phyloP scores from a whole-genome alignment of 345 rosid species.

The Eutrema heterophyllum region DNA sequence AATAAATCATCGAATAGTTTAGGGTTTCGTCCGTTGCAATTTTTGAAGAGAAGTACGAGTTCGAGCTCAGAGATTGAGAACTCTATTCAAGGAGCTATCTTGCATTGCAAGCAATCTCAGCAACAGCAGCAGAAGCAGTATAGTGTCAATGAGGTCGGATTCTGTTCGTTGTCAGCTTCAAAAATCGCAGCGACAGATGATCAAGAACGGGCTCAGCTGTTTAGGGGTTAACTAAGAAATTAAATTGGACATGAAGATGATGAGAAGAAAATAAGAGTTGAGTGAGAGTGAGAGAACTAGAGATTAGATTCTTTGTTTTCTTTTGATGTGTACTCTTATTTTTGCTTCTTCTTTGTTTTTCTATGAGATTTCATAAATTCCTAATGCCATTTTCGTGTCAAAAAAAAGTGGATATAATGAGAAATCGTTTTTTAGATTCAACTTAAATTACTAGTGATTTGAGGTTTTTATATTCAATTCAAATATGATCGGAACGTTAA shows the following conservation, averaged over 20 bases:
- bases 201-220: conserved; percentile 49
- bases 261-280: conserved; percentile 17
- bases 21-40: conserved; percentile 36
- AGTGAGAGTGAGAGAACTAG: conserved; percentile 17
- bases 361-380: background rate
- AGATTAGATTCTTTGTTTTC: conserved; percentile 16
- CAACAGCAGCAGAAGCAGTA: conserved; percentile 44
- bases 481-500: background rate
- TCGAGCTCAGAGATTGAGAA: conserved; percentile 58
- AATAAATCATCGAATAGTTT: conserved; percentile 33
- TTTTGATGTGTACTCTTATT: conserved; percentile 14
- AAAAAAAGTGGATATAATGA: background rate
- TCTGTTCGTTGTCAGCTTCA: conserved; percentile 52
- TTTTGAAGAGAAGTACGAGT: conserved; percentile 63
- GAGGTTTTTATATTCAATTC: background rate
- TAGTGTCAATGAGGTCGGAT: conserved; percentile 40
- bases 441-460: background rate
- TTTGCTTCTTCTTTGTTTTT: background rate
- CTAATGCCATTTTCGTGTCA: background rate
- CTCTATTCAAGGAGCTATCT: conserved; percentile 87
- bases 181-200: conserved; percentile 39
- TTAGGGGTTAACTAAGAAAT: conserved; percentile 44
- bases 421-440: background rate
- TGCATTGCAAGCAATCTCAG: conserved; percentile 82
- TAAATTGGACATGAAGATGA: background rate